Evolutionary conservation across 129 eudicot species (phyloP).

Genomic region (Gnaphalium uliginosum): DNA sequence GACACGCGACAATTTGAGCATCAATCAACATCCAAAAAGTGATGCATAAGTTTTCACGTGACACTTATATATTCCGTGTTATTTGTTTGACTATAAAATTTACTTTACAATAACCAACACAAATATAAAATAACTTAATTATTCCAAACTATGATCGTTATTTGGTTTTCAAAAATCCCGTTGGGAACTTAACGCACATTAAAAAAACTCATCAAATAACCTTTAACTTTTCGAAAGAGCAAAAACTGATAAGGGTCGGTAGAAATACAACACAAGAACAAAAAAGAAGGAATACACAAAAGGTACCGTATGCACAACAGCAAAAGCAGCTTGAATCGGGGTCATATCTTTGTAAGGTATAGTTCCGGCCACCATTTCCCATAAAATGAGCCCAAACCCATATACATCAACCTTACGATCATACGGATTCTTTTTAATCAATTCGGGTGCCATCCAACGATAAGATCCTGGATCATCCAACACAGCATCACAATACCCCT

Average conservation of each 20-base stretch:
- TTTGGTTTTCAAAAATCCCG: too few species aligned
- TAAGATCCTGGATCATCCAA: conserved; percentile 95
- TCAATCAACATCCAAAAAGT: too few species aligned
- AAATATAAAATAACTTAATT: too few species aligned
- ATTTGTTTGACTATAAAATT: too few species aligned
- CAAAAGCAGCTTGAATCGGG: conserved; percentile 91
- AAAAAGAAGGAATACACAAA: not conserved
- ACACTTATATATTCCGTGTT: too few species aligned
- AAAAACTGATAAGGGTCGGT: too few species aligned
- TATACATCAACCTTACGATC: conserved; percentile 87
- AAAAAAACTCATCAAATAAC: not conserved
- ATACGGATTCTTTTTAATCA: conserved; percentile 75
- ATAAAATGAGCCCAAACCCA: conserved; percentile 84
- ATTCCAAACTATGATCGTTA: too few species aligned
- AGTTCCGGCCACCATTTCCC: conserved; percentile 92
- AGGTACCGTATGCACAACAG: conserved; percentile 82
- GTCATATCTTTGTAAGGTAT: conserved; percentile 87
- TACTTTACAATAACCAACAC: too few species aligned
- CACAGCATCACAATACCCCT: conserved; percentile 60
- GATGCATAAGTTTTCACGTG: too few species aligned
- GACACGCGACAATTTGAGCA: too few species aligned
- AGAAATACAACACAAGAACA: not conserved
- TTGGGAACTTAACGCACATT: too few species aligned
- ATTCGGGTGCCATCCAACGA: conserved; percentile 99
- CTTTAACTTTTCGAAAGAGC: too few species aligned